phyloP scores from a whole-genome alignment of 768 basidiomycete species.

The Glaciozyma martinii region DNA sequence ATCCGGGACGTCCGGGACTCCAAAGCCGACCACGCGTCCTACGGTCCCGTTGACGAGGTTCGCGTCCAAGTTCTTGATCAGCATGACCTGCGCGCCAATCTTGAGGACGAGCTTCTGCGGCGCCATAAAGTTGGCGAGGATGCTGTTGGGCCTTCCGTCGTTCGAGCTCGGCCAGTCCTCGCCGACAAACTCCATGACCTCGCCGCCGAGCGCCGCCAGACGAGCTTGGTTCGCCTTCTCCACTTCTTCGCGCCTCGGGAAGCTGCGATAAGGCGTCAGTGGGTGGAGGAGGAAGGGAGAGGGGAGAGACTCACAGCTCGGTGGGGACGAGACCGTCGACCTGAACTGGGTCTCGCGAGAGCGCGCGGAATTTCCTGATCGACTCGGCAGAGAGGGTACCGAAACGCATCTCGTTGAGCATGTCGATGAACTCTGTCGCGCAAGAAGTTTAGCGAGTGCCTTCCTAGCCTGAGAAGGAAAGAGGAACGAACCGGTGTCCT shows the following conservation, averaged over 20 bases:
- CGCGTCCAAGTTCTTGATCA: conserved; percentile 82
- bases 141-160: conserved; percentile 57
- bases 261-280: conserved; percentile 46
- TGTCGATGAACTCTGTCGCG: conserved; percentile 58
- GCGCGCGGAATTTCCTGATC: conserved; percentile 57
- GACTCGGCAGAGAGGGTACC: conserved; percentile 60
- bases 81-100: conserved; percentile 78
- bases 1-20: conserved; percentile 45
- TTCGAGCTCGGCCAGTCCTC: conserved; percentile 54
- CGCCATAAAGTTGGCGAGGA: conserved; percentile 87
- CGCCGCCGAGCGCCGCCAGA: conserved; percentile 52
- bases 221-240: conserved; percentile 69
- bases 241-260: conserved; percentile 85
- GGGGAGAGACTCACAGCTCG: conserved; percentile 57
- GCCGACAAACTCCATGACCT: conserved; percentile 51
- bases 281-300: not conserved
- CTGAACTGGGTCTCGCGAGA: conserved; percentile 65
- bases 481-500: conserved; percentile 61
- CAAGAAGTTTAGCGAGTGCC: not conserved
- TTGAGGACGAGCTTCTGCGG: conserved; percentile 61
- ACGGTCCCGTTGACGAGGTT: conserved; percentile 88
- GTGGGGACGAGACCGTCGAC: conserved; percentile 52
- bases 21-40: conserved; percentile 71
- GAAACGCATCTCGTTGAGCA: conserved; percentile 98
- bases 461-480: not conserved